Percentiles rank a stretch among this genome's conserved stretches.
phyloP scores from a whole-genome alignment of 1,284 basidiomycete genomes.

The Prillingera fragicola region DNA sequence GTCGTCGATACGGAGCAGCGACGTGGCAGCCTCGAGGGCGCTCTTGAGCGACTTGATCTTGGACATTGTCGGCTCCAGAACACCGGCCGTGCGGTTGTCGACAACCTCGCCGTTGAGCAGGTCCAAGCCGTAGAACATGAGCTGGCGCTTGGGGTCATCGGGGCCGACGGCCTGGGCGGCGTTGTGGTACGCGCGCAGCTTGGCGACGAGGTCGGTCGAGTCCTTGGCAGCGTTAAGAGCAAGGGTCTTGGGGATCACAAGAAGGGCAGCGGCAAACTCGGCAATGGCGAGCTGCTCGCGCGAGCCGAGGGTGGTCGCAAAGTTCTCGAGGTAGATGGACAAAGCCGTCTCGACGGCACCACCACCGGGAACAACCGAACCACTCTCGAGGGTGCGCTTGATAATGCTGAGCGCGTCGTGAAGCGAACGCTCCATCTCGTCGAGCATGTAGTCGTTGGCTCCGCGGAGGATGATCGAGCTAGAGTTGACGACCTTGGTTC shows the following conservation, averaged over 20 bases:
- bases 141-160: slow-evolving; percentile 90
- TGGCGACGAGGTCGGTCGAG: slow-evolving; percentile 94
- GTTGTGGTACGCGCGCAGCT: slow-evolving; percentile 94
- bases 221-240: slow-evolving; percentile 98
- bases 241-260: slow-evolving; percentile 94
- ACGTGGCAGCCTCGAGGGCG: slow-evolving; percentile 94
- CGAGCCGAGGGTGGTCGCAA: slow-evolving; percentile 94
- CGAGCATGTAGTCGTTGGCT: slow-evolving; percentile 98
- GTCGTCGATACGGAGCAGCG: slow-evolving; percentile 91
- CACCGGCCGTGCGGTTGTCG: slow-evolving; percentile 88
- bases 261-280: slow-evolving; percentile 88
- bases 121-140: slow-evolving; percentile 92
- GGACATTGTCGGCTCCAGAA: slow-evolving; percentile 93
- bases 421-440: slow-evolving; percentile 97
- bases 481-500: slow-evolving; percentile 92
- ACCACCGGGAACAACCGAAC: slow-evolving; percentile 91
- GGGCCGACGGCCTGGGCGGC: slow-evolving; percentile 86
- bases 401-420: slow-evolving; percentile 94
- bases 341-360: slow-evolving; percentile 96
- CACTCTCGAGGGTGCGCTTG: slow-evolving; percentile 96
- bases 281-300: slow-evolving; percentile 98
- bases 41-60: slow-evolving; percentile 96
- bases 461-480: slow-evolving; percentile 90
- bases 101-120: slow-evolving; percentile 88
- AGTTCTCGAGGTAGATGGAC: slow-evolving; percentile 98